Conservation (phyloP, 805 yeast genomes). For the Metschnikowia baotianmanensis region DNA sequence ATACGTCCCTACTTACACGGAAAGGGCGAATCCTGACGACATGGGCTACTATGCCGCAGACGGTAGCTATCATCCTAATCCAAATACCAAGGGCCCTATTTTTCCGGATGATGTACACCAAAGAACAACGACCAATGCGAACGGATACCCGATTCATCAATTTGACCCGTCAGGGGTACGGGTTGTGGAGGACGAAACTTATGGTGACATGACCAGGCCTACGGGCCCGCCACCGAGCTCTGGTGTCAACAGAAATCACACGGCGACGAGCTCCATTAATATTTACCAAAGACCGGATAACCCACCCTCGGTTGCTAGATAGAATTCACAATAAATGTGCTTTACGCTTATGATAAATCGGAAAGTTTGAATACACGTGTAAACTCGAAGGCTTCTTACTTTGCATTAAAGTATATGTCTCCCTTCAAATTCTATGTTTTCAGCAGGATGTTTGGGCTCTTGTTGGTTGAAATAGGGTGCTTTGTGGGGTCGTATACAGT, state of each 20-base stretch:
- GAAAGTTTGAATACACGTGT: too few species aligned
- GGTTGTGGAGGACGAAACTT: neutral
- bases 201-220: neutral
- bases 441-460: too few species aligned
- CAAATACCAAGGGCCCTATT: constrained; percentile 15
- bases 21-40: constrained; percentile 64
- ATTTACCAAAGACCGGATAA: neutral
- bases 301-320: neutral
- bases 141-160: constrained; percentile 8
- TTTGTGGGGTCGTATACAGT: too few species aligned
- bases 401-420: too few species aligned
- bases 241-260: neutral
- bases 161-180: neutral
- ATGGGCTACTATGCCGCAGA: constrained; percentile 71
- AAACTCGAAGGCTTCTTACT: too few species aligned
- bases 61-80: constrained; percentile 39
- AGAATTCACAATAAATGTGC: too few species aligned
- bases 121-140: constrained; percentile 11
- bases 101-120: constrained; percentile 14
- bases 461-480: too few species aligned
- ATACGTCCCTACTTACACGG: constrained; percentile 70
- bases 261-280: neutral
- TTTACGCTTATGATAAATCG: too few species aligned
- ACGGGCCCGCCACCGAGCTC: neutral
- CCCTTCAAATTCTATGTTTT: too few species aligned